phyloP scores from a whole-genome alignment of 805 yeast species.

The Kregervanrija fluxuum region DNA sequence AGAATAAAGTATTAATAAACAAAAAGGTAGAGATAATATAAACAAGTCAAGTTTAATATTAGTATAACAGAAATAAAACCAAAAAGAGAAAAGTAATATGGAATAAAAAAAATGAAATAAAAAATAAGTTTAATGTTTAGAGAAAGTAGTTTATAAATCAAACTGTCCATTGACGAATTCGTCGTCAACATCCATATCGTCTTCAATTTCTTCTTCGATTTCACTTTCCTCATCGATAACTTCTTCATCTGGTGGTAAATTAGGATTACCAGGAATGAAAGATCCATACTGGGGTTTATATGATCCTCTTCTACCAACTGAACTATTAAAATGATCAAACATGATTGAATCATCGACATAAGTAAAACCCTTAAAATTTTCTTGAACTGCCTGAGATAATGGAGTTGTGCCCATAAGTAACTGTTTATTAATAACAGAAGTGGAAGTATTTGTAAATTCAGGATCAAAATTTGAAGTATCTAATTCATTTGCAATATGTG shows the following conservation, averaged over 20 bases:
- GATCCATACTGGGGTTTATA: slow-evolving; percentile 48
- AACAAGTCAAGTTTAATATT: too few relatives aligned
- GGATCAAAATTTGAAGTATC: slow-evolving; percentile 98
- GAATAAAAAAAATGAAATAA: neutral
- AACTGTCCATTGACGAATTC: slow-evolving; percentile 87
- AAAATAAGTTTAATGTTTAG: neutral
- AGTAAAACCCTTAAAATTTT: slow-evolving; percentile 93
- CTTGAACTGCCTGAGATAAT: slow-evolving; percentile 89
- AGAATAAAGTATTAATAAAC: too few relatives aligned
- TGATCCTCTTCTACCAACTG: slow-evolving; percentile 31
- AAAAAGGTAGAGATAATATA: too few relatives aligned
- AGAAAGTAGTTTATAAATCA: slow-evolving; percentile 43
- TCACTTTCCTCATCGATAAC: slow-evolving; percentile 66
- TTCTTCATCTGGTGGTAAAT: slow-evolving; percentile 76
- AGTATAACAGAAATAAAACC: too few relatives aligned
- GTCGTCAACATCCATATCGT: slow-evolving; percentile 45
- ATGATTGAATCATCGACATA: slow-evolving; percentile 90
- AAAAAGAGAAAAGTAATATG: neutral
- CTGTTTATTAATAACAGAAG: slow-evolving; percentile 69
- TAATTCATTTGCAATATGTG: slow-evolving; percentile 82
- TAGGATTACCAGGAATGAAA: slow-evolving; percentile 72
- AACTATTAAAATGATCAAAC: slow-evolving; percentile 64
- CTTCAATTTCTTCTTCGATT: slow-evolving; percentile 35
- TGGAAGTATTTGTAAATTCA: slow-evolving; percentile 88
- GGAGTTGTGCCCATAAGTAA: slow-evolving; percentile 69